These are phyloP conservation scores for Phaeotremella fagi DNA, from an alignment of 768 basidiomycete species.

Conservation along the genomic window DNA sequence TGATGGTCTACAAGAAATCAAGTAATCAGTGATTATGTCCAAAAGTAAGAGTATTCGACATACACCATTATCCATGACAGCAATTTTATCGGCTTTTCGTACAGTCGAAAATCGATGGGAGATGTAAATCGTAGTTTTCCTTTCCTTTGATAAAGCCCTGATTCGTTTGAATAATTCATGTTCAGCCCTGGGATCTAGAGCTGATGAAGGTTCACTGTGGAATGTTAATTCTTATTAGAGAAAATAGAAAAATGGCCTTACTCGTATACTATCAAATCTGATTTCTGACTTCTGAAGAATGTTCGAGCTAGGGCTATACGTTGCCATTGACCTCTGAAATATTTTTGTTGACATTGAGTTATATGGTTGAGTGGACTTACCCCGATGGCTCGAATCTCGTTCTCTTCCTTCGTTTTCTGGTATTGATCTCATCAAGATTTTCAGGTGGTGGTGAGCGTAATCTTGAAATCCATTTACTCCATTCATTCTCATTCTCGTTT, in stretches of 20 bases:
- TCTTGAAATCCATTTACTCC: background rate
- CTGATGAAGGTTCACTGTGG: constrained; percentile 3
- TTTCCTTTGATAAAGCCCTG: background rate
- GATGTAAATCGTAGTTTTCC: constrained; percentile 2
- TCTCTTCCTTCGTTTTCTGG: background rate
- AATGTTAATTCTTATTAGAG: background rate
- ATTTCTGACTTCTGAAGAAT: constrained; percentile 73
- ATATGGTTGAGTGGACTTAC: background rate
- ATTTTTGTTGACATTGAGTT: background rate
- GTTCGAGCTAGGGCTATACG: constrained; percentile 73
- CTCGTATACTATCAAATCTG: constrained; percentile 79
- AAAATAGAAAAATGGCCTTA: constrained; percentile 7
- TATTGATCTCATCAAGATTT: background rate
- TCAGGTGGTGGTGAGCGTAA: background rate
- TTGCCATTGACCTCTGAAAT: constrained; percentile 66
- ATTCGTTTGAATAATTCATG: constrained; percentile 3
- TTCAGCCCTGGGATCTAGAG: constrained; percentile 1
- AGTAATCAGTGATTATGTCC: background rate
- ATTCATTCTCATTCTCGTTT: background rate
- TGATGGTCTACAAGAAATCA: background rate
- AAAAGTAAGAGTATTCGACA: background rate
- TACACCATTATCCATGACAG: constrained; percentile 2
- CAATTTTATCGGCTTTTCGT: constrained; percentile 2
- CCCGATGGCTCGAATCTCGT: constrained; percentile 51
- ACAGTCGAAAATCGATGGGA: constrained; percentile 6